Percentiles rank a stretch among this genome's conserved stretches.
Evolutionary conservation across 2,329 filamentous ascomycete genomes (phyloP).

Genomic region (Botrytis medusae): DNA sequence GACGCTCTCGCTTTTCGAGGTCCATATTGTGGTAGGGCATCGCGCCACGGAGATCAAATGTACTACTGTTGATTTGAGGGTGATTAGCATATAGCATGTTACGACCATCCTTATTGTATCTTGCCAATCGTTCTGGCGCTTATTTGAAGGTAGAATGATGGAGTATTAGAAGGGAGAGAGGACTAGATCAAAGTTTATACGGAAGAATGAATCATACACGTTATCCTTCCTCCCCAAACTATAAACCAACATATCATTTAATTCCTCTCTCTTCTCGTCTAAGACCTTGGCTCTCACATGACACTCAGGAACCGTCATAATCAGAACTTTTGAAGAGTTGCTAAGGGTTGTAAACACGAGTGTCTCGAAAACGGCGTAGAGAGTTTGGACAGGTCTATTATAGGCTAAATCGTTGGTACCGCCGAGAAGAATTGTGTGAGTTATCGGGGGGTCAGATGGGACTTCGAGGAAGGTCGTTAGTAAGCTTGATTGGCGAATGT

Average conservation of each 20-base stretch:
- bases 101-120: not conserved
- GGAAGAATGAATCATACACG: slow-evolving; percentile 24
- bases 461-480: slow-evolving; percentile 1
- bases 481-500: too few species aligned
- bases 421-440: slow-evolving; percentile 60
- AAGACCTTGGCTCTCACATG: slow-evolving; percentile 33
- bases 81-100: not conserved
- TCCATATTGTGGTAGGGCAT: slow-evolving; percentile 56
- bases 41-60: slow-evolving; percentile 54
- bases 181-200: not conserved
- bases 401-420: slow-evolving; percentile 64
- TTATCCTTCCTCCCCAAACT: slow-evolving; percentile 21
- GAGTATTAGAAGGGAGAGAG: not conserved
- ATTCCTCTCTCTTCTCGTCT: slow-evolving; percentile 42
- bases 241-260: slow-evolving; percentile 53
- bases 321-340: slow-evolving; percentile 55
- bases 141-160: not conserved
- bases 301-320: slow-evolving; percentile 61
- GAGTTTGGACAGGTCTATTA: slow-evolving; percentile 41
- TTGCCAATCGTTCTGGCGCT: not conserved
- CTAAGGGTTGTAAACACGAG: slow-evolving; percentile 51
- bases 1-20: slow-evolving; percentile 46
- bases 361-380: slow-evolving; percentile 49
- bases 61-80: slow-evolving; percentile 43
- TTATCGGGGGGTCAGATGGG: slow-evolving; percentile 10